These are phyloP conservation scores for Rhizopus sp. DNA, from an alignment of 371 early-diverging fungal genomes.

Conservation along the genomic window DNA sequence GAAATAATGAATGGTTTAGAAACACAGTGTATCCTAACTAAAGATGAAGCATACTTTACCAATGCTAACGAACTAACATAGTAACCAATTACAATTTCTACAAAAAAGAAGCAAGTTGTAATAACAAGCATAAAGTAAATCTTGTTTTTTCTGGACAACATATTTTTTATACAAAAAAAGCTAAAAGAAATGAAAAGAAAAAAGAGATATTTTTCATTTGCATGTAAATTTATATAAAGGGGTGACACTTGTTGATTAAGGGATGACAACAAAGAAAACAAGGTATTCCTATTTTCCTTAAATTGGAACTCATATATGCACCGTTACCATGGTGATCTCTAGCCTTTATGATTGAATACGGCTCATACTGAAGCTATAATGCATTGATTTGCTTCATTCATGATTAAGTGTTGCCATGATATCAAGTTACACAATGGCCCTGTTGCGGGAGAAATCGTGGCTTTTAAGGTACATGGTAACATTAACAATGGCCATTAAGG, in stretches of 20 bases:
- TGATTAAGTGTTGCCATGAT: neutral
- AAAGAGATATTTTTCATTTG: neutral
- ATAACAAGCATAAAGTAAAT: slow-evolving; percentile 66
- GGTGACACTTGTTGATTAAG: neutral
- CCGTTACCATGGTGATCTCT: too few species aligned
- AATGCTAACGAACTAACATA: slow-evolving; percentile 80
- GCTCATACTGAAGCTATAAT: too few species aligned
- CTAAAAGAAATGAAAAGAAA: slow-evolving; percentile 3
- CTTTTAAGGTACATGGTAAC: neutral
- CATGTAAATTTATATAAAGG: neutral
- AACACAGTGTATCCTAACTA: neutral
- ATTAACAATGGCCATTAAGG: neutral
- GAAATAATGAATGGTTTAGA: neutral
- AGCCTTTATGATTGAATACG: too few species aligned
- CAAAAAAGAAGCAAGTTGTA: slow-evolving; percentile 70
- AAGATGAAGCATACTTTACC: slow-evolving; percentile 23
- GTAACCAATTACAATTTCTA: slow-evolving; percentile 82
- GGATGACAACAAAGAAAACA: neutral
- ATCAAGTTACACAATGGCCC: neutral
- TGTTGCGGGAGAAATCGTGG: neutral
- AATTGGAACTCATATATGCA: too few species aligned
- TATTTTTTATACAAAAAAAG: neutral
- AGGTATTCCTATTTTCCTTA: too few species aligned
- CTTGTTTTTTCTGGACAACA: slow-evolving; percentile 21
- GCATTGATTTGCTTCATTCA: neutral